phyloP scores from a whole-genome alignment of 305 asterid species.

The Ilex paraguariensis region DNA sequence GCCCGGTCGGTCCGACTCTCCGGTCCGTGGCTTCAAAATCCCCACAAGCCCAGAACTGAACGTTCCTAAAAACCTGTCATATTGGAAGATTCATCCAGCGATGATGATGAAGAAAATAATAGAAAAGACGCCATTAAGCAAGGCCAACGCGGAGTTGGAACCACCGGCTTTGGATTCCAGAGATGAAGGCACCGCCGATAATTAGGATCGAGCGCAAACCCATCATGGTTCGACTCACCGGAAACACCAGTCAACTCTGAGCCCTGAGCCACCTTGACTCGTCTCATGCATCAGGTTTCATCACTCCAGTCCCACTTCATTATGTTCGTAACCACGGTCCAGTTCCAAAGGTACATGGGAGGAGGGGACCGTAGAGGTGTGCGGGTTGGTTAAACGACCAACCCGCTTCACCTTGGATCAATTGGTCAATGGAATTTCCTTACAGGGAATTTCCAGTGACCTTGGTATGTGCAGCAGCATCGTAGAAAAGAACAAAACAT shows the following conservation, averaged over 20 bases:
- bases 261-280: slow-evolving; percentile 70
- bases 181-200: slow-evolving; percentile 71
- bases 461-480: slow-evolving; percentile 87
- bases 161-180: slow-evolving; percentile 56
- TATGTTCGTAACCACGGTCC: slow-evolving; percentile 96
- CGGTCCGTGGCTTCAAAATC: slow-evolving; percentile 47
- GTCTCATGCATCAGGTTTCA: slow-evolving; percentile 95
- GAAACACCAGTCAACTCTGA: slow-evolving; percentile 98
- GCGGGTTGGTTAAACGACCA: slow-evolving; percentile 71
- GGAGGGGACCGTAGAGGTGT: slow-evolving; percentile 74
- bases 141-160: slow-evolving; percentile 61
- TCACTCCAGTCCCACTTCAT: slow-evolving; percentile 92
- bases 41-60: slow-evolving; percentile 18
- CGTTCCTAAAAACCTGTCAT: slow-evolving; percentile 1
- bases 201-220: slow-evolving; percentile 78
- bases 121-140: slow-evolving; percentile 27
- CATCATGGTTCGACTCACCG: slow-evolving; percentile 81
- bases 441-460: slow-evolving; percentile 57
- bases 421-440: slow-evolving; percentile 50
- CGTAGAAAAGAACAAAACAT: slow-evolving; percentile 92
- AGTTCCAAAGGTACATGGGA: slow-evolving; percentile 62
- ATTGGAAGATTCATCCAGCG: slow-evolving; percentile 39
- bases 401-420: slow-evolving; percentile 63
- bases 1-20: slow-evolving; percentile 61
- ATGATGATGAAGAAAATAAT: slow-evolving; percentile 40